Evolutionary conservation across 2,329 filamentous ascomycete genomes (phyloP).

Genomic region (Diplodia scrobiculata): DNA sequence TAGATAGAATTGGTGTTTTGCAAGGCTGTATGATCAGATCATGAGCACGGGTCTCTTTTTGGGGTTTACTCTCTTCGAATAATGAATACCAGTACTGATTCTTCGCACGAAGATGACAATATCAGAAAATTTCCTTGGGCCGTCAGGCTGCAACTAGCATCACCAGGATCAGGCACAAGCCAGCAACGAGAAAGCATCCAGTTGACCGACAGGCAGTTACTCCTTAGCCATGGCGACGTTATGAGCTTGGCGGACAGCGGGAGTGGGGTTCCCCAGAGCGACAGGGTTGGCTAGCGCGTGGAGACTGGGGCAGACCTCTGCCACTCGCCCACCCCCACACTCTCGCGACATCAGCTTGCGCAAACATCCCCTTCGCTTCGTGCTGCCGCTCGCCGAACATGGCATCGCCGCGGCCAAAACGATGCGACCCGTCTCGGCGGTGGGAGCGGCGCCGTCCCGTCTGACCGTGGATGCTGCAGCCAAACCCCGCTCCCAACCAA

Average conservation of each 20-base stretch:
- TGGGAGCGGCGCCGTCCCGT: slow-evolving; percentile 7
- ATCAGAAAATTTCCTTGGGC: slow-evolving; percentile 15
- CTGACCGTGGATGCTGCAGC: slow-evolving; percentile 10
- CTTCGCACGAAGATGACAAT: slow-evolving; percentile 16
- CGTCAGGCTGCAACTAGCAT: not conserved
- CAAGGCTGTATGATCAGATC: slow-evolving; percentile 27
- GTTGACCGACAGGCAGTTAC: too few species aligned
- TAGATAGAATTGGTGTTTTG: slow-evolving; percentile 26
- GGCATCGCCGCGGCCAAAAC: not conserved
- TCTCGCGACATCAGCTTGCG: slow-evolving; percentile 3
- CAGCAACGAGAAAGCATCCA: not conserved
- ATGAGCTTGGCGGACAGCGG: not conserved
- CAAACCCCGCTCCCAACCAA: slow-evolving; percentile 23
- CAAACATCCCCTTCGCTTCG: not conserved
- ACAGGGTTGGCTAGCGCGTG: not conserved
- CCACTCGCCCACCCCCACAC: not conserved
- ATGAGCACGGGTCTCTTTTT: slow-evolving; percentile 25
- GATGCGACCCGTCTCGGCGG: not conserved
- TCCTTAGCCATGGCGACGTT: too few species aligned
- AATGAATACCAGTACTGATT: slow-evolving; percentile 23
- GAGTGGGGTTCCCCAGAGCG: not conserved
- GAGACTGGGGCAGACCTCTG: not conserved
- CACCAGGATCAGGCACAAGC: not conserved
- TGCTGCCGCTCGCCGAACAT: slow-evolving; percentile 3
- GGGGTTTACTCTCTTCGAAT: slow-evolving; percentile 26